phyloP scores from a whole-genome alignment of 352 stramenopile genomes.

The Globisporangium barbulae region DNA sequence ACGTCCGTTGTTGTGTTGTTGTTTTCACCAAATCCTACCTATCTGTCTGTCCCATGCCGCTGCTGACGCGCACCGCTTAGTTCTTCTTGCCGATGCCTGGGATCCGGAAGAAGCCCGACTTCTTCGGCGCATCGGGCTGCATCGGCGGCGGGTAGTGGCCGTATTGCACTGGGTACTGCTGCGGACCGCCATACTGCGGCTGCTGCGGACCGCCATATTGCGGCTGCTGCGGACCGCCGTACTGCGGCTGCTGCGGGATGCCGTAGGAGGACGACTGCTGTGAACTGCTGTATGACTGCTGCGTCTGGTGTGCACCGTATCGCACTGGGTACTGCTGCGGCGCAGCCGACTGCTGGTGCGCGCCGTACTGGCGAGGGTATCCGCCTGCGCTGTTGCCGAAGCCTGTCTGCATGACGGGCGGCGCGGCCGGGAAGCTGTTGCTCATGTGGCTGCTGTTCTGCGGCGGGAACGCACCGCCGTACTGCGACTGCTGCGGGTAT shows the following conservation, averaged over 20 bases:
- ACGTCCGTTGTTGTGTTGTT: constrained; percentile 7
- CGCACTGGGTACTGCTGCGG: constrained; percentile 18
- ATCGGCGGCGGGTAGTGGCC: constrained; percentile 54
- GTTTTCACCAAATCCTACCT: constrained; percentile 14
- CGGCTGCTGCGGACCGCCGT: constrained; percentile 23
- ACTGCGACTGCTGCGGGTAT: constrained; percentile 38
- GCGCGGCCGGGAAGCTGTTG: constrained; percentile 7
- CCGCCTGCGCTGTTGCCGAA: constrained; percentile 24
- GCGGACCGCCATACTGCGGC: constrained; percentile 23
- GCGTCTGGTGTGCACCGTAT: constrained; percentile 18
- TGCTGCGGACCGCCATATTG: constrained; percentile 31
- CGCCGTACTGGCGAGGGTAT: constrained; percentile 41
- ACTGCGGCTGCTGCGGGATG: constrained; percentile 10
- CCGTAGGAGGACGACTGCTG: constrained; percentile 12
- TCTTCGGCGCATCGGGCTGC: constrained; percentile 47
- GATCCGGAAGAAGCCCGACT: constrained; percentile 69
- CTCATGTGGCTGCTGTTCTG: constrained; percentile 5
- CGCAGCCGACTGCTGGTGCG: constrained; percentile 32
- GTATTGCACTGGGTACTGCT: constrained; percentile 16
- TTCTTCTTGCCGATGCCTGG: constrained; percentile 74
- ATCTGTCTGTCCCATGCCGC: constrained; percentile 5
- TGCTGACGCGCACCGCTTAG: constrained; percentile 19
- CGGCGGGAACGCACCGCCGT: constrained; percentile 20
- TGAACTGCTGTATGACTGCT: constrained; percentile 24
- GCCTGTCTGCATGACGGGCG: constrained; percentile 19